These are phyloP conservation scores for Corchorus olitorius DNA, from an alignment of 345 rosid species.

Conservation along the genomic window DNA sequence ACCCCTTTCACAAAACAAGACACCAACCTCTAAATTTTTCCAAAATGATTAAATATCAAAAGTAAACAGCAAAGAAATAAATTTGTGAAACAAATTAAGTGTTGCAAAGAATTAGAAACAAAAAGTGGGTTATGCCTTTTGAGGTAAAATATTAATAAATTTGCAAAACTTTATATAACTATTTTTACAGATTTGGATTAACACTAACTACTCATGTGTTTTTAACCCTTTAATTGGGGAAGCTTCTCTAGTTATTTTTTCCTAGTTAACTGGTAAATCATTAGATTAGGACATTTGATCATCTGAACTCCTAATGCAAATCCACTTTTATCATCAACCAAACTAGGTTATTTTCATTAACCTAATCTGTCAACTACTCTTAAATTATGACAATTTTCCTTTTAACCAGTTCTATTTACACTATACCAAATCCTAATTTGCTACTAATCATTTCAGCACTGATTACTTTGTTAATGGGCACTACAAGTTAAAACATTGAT, in stretches of 20 bases:
- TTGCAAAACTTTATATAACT: neutral
- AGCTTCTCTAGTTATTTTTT: neutral
- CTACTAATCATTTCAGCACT: neutral
- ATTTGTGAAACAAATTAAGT: no score
- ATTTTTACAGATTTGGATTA: neutral
- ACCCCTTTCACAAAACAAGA: neutral
- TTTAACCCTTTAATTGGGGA: neutral
- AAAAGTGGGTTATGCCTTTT: neutral
- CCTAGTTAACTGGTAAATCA: no score
- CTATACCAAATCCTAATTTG: no score
- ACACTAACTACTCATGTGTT: neutral
- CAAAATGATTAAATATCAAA: neutral
- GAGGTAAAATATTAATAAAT: neutral
- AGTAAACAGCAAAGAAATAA: neutral
- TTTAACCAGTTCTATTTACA: neutral
- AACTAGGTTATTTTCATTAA: constrained; percentile 41
- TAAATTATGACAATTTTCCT: neutral
- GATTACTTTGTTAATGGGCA: neutral
- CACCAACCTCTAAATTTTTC: neutral
- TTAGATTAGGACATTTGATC: neutral
- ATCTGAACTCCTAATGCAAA: constrained; percentile 15
- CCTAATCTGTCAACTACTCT: constrained; percentile 41
- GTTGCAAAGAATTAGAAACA: neutral
- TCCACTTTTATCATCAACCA: constrained; percentile 24
- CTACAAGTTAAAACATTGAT: neutral